Evolutionary conservation across 768 basidiomycete genomes (phyloP), one percentile per base, ranked within the genome.

Genomic region (Ramaria sp.): DNA sequence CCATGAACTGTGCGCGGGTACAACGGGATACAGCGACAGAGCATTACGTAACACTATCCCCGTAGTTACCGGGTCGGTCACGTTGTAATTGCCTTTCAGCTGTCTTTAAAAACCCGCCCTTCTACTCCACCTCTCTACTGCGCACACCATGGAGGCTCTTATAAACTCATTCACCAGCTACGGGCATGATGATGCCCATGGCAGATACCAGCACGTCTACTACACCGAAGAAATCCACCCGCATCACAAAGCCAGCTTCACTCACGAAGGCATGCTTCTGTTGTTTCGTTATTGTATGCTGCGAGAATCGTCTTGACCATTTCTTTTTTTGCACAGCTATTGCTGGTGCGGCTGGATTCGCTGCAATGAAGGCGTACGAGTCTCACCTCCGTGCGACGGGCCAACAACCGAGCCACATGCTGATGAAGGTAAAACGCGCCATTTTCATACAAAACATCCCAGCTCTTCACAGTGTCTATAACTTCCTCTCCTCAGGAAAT

Each of bases 351-450:
- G 68, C 68, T 45, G 67, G 66, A 25, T 70, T 65, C 56, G 69
- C 68, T 48, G 69, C 69, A 45, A 70, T 70, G 69, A 67, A 64
- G 58, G 67, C 67, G 4, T 71, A 69, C 60, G 69, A 71, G 61
- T 36, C 65, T 42, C 68, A 70, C 59, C 62, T 62, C 30, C 61
- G 60, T 20, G 57, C 53, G 16, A 65, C 69, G 13, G 69, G 69
- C 27, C 50, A 61, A 44, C 59, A 65, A 60, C 58, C 57, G 13
- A 57, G 60, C 22, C 68, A 69, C 60, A 59, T 58, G 7, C 27
- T 59, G 37, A 68, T 68, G 61, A 69, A 61, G 59, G 60, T 59
- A 4, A 25, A n/a, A 6, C 16, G 15, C 10, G 22, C 34, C 13
- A 52, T 52, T 22, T 16, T 5, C n/a, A 43, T 16, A 1, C 27